phyloP scores from a whole-genome alignment of 768 basidiomycete genomes.

The Phlegmacium glaucopus region DNA sequence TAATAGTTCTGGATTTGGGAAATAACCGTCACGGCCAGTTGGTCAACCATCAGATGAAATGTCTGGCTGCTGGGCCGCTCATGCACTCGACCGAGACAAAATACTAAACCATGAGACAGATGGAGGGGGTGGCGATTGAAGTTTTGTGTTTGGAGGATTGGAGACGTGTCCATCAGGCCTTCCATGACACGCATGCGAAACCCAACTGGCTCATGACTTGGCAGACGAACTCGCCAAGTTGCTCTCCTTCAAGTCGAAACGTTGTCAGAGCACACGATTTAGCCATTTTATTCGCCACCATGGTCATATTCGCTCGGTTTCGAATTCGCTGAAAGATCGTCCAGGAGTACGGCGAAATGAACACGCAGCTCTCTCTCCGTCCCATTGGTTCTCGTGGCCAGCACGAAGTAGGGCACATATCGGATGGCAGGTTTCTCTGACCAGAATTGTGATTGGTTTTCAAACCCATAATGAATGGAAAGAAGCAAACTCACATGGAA shows the following conservation, averaged over 20 bases:
- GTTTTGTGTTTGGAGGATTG: conserved; percentile 2
- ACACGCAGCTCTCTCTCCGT: too few relatives aligned
- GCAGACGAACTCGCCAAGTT: too few relatives aligned
- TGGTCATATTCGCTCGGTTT: too few relatives aligned
- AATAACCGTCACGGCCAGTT: conserved; percentile 6
- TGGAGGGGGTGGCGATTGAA: too few relatives aligned
- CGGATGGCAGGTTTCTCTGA: conserved; percentile 17
- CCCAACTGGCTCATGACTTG: too few relatives aligned
- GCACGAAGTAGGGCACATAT: conserved; percentile 13
- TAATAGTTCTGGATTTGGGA: conserved; percentile 15
- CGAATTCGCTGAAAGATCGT: too few relatives aligned
- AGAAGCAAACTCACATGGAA: conserved; percentile 14
- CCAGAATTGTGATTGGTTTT: conserved; percentile 8
- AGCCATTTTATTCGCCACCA: too few relatives aligned
- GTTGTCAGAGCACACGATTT: too few relatives aligned
- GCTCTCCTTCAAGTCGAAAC: too few relatives aligned
- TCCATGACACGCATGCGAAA: conserved; percentile 18
- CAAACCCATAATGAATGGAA: conserved; percentile 20
- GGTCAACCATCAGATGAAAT: conserved; percentile 5
- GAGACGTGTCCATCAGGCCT: not conserved
- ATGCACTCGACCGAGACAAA: too few relatives aligned
- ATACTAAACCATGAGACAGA: too few relatives aligned
- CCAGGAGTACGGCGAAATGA: too few relatives aligned
- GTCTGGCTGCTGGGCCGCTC: conserved; percentile 1
- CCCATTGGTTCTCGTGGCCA: not conserved